Conservation (phyloP, 305 asterid species). For the Fraxinus dipetala region DNA sequence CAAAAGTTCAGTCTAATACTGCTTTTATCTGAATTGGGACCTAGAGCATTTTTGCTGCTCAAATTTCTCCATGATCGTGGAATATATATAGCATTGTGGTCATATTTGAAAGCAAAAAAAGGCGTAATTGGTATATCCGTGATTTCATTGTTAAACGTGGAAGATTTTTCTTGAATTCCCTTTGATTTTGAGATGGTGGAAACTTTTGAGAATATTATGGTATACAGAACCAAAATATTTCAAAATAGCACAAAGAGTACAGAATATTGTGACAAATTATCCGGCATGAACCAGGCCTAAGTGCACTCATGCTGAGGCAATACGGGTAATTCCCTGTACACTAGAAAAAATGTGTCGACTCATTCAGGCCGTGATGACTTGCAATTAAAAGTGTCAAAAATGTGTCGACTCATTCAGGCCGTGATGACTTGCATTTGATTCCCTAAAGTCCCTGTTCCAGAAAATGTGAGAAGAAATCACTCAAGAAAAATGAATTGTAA, state of each 20-base stretch:
- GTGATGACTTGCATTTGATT: background rate
- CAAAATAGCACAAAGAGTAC: background rate
- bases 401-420: background rate
- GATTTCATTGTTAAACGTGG: background rate
- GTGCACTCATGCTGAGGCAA: background rate
- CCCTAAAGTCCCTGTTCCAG: background rate
- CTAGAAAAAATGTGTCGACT: background rate
- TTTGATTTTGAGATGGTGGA: slow-evolving; percentile 9
- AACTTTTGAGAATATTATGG: slow-evolving; percentile 11
- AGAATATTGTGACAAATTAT: background rate
- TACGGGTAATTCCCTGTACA: background rate
- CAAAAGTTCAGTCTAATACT: slow-evolving; percentile 38
- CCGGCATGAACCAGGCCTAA: background rate
- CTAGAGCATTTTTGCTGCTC: background rate
- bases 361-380: background rate
- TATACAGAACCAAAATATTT: background rate
- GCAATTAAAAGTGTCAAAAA: background rate
- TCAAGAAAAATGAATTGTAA: background rate
- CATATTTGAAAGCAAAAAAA: slow-evolving; percentile 9
- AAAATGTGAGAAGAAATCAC: background rate
- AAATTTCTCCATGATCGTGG: slow-evolving; percentile 8
- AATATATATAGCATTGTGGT: background rate
- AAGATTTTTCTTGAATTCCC: slow-evolving; percentile 1
- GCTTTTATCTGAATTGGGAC: background rate
- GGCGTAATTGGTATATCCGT: background rate